These are phyloP conservation scores for Agaricales sp. DNA, from an alignment of 1,284 basidiomycete genomes.

Conservation along the genomic window DNA sequence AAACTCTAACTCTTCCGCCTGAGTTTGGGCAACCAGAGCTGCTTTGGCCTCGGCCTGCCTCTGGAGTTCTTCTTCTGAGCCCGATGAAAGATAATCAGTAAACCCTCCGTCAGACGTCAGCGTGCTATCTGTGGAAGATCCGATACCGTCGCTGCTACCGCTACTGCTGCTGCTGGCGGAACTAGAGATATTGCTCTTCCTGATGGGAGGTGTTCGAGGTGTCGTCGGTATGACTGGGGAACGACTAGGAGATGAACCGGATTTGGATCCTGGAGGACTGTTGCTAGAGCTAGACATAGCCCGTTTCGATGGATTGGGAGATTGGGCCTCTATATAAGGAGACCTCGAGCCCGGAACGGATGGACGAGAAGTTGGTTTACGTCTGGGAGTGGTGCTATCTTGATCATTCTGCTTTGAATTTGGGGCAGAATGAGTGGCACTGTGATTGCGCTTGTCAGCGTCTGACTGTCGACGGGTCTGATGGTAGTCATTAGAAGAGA, in stretches of 20 bases:
- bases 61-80: conserved; percentile 74
- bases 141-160: conserved; percentile 42
- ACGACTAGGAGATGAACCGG: neutral
- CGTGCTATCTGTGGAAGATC: conserved; percentile 56
- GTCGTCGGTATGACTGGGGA: conserved; percentile 13
- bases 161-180: conserved; percentile 44
- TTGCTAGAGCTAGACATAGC: neutral
- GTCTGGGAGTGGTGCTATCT: neutral
- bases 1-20: conserved; percentile 71
- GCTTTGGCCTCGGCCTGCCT: conserved; percentile 71
- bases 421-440: neutral
- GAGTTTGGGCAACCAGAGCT: conserved; percentile 62
- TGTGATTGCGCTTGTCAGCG: conserved; percentile 1
- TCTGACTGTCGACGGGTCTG: conserved; percentile 13
- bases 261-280: neutral
- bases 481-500: conserved; percentile 13
- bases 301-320: neutral
- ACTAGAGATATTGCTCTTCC: conserved; percentile 28
- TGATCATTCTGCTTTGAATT: conserved; percentile 2
- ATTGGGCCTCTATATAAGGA: neutral
- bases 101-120: conserved; percentile 75
- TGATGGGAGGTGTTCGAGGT: conserved; percentile 18
- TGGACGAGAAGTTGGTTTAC: conserved; percentile 14
- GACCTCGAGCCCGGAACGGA: conserved; percentile 8
- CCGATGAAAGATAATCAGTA: conserved; percentile 76